A percentile compares a stretch with the other conserved stretches of the same genome.
Conservation (phyloP, 202 grass and related monocot genomes). For the Carex arenaria region DNA sequence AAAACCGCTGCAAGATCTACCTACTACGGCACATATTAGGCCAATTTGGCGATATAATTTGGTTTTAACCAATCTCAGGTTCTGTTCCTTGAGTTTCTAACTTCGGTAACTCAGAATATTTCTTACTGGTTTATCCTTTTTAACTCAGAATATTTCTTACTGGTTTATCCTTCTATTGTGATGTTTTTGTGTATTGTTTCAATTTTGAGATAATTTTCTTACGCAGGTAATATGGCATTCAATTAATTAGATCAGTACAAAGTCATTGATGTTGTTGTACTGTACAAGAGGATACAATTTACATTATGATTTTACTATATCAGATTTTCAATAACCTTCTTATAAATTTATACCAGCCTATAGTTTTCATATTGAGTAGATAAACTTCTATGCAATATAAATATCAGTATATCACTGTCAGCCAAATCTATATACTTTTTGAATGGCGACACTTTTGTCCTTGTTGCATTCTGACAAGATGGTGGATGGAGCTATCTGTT, state of each 20-base stretch:
- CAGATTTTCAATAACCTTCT: background rate
- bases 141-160: background rate
- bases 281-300: background rate
- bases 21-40: background rate
- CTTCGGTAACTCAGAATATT: background rate
- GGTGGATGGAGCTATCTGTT: background rate
- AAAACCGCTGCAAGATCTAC: background rate
- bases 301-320: background rate
- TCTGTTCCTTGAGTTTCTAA: background rate
- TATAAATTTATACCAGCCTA: background rate
- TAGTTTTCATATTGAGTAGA: background rate
- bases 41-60: background rate
- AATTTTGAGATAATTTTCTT: background rate
- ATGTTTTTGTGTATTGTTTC: background rate
- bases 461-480: conserved; percentile 13
- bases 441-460: background rate
- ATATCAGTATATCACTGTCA: conserved; percentile 6
- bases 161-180: background rate
- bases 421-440: background rate
- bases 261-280: background rate
- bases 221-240: background rate
- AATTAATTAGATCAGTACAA: background rate
- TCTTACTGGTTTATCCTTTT: background rate
- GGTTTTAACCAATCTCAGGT: background rate
- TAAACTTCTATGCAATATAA: background rate